Conservation (phyloP, 371 early-diverging fungal species). For the Mucor sp. region DNA sequence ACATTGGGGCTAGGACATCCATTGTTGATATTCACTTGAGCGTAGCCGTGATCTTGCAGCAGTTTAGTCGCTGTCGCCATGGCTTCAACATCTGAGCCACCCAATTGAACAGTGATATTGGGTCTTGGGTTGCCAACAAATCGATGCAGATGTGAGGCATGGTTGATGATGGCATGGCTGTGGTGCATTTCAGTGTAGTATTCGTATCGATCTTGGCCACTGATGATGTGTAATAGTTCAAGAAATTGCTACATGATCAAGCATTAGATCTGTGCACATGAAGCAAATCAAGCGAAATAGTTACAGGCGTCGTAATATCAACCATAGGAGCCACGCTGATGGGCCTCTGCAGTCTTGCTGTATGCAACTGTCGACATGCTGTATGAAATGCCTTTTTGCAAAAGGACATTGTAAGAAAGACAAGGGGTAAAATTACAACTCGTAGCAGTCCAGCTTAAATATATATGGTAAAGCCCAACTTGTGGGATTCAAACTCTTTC, state of each 20-base stretch:
- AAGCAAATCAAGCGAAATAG: neutral
- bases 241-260: constrained; percentile 54
- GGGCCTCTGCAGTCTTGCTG: constrained; percentile 33
- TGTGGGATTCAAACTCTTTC: neutral
- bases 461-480: too few relatives aligned
- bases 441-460: neutral
- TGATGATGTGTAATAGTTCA: constrained; percentile 69
- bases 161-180: constrained; percentile 65
- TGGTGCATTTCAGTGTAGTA: constrained; percentile 84
- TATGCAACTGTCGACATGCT: constrained; percentile 12
- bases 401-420: neutral
- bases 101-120: constrained; percentile 64
- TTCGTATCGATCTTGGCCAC: constrained; percentile 53
- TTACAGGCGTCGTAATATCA: constrained; percentile 73
- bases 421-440: neutral
- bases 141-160: constrained; percentile 39
- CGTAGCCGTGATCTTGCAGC: constrained; percentile 53
- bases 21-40: constrained; percentile 73
- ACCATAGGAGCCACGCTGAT: constrained; percentile 84
- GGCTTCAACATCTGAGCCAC: constrained; percentile 54
- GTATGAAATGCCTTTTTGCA: neutral
- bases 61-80: constrained; percentile 58
- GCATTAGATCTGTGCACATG: neutral
- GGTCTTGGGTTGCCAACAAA: constrained; percentile 57
- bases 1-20: constrained; percentile 81